Base-by-base conservation (phyloP, 1,284 basidiomycete genomes). In the Trametes hirsuta region DNA sequence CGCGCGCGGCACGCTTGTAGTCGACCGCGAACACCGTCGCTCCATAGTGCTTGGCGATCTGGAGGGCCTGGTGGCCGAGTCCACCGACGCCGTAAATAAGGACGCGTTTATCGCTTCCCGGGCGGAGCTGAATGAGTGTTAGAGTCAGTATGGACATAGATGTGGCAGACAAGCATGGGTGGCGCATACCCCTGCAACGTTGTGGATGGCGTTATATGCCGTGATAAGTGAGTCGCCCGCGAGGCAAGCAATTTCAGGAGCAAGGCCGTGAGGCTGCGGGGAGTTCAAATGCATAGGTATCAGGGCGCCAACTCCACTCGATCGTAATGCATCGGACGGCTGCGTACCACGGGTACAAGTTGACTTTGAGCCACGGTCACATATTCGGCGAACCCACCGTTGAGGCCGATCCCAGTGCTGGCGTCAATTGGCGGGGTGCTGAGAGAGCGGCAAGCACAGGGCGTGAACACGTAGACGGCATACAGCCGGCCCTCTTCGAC, bases 61-160 rank as follows among this genome's bases (percentile, higher is more conserved):
- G 72, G 8, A 74, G 58, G 0, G 71, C 73, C 3, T 72, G 64
- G 46, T 72, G 72, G 0, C 73, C 72, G 11, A 74, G 61, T 1
- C 73, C 72, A 14, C 73, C 73, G 46, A 71, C 65, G 14, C 72
- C 72, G 41, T 70, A 68, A 25, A 74, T 72, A 22, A 72, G 63
- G 2, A 74, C 71, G 24, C 58, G 52, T 46, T 61, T 54, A 21
- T 34, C 58, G 18, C 45, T 64, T 1, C 59, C 58, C 1, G 55
- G 62, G n/a, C 58, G 54, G 34, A 64, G 58, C 62, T 64, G 45
- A 15, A 10, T 42, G n/a, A 0, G 30, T 11, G 37, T 14, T 6
- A 18, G 15, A 15, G 34, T 63, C 66, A 42, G 37, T 37, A 1
- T 30, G 8, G 30, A 30, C 30, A 24, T 12, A 18, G 15, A n/a